Conservation (phyloP, 2,329 filamentous ascomycete genomes). For the Neonectria ditissima region DNA sequence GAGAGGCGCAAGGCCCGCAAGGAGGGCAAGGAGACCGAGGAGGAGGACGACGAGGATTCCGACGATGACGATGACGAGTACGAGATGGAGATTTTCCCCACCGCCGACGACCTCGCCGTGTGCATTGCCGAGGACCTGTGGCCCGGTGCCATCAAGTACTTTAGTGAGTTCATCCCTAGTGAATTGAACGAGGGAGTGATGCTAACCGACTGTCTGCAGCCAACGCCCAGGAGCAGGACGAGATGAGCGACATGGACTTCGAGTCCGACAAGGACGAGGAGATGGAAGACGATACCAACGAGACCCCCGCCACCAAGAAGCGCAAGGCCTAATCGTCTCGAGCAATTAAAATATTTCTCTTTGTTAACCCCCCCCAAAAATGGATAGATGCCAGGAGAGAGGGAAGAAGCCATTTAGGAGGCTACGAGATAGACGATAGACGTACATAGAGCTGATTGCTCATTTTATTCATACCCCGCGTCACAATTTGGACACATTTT, state of each 20-base stretch:
- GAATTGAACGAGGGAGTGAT: neutral
- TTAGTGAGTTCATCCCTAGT: constrained; percentile 71
- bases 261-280: constrained; percentile 60
- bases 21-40: constrained; percentile 63
- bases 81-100: constrained; percentile 87
- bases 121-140: constrained; percentile 88
- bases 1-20: constrained; percentile 65
- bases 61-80: constrained; percentile 72
- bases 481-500: neutral
- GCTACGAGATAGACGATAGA: constrained; percentile 31
- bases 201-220: constrained; percentile 53
- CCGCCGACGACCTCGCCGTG: constrained; percentile 84
- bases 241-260: constrained; percentile 76
- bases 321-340: constrained; percentile 51
- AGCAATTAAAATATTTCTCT: constrained; percentile 31
- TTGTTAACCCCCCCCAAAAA: constrained; percentile 31
- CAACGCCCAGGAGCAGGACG: constrained; percentile 74
- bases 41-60: constrained; percentile 61
- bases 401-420: constrained; percentile 13
- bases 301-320: constrained; percentile 58
- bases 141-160: constrained; percentile 90
- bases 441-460: constrained; percentile 17
- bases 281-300: constrained; percentile 58
- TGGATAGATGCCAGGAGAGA: constrained; percentile 35
- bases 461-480: constrained; percentile 11